Percentiles rank a stretch among this genome's conserved stretches.
Evolutionary conservation across 148 eudicot species (phyloP).

Genomic region (Amaranthus palmeri): DNA sequence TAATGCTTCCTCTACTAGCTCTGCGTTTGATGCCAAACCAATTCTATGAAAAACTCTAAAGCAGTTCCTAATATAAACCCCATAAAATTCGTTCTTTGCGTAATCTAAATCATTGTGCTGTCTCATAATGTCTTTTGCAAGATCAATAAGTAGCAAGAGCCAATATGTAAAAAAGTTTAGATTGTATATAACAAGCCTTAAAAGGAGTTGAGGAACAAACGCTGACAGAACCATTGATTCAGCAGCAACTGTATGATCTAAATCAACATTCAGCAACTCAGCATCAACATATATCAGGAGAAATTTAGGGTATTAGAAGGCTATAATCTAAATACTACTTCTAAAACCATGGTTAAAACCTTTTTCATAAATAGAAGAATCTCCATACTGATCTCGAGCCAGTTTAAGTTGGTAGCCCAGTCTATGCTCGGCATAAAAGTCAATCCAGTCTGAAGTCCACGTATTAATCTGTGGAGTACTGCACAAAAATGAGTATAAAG

Average conservation of each 20-base stretch:
- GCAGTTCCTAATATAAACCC: no score
- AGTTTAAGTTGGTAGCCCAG: conserved; percentile 85
- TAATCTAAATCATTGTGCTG: no score
- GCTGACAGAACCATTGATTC: background rate
- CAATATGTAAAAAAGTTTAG: no score
- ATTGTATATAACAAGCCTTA: no score
- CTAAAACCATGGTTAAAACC: conserved; percentile 39
- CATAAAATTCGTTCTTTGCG: no score
- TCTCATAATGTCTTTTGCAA: no score
- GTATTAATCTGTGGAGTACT: conserved; percentile 94
- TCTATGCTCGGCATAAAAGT: conserved; percentile 77
- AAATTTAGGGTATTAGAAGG: background rate
- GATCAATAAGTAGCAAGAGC: no score
- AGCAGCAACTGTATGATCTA: background rate
- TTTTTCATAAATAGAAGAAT: conserved; percentile 81
- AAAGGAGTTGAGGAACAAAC: background rate
- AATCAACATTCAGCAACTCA: background rate
- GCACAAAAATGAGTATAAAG: conserved; percentile 13
- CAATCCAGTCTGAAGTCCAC: conserved; percentile 94
- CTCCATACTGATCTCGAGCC: conserved; percentile 80
- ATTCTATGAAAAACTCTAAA: no score
- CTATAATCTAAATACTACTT: background rate
- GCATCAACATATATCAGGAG: background rate
- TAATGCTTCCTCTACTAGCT: no score
- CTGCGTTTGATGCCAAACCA: no score